phyloP scores from a whole-genome alignment of 352 stramenopile species.

The Pythium rishiriense region DNA sequence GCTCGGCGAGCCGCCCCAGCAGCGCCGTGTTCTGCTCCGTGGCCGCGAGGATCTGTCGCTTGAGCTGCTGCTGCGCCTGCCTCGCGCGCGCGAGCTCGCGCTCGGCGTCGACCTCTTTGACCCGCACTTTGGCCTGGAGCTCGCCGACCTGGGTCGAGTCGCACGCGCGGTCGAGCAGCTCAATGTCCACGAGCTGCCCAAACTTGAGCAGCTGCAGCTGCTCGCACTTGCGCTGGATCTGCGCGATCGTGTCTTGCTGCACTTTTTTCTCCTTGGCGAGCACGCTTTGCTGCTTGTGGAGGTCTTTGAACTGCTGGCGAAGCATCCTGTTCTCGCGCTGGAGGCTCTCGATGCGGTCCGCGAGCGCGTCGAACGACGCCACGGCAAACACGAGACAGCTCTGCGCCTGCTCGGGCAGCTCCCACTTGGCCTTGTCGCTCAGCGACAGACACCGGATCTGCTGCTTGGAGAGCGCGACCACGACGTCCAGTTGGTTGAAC shows the following conservation, averaged over 20 bases:
- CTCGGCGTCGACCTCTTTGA: conserved; percentile 76
- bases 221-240: conserved; percentile 64
- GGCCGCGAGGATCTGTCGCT: conserved; percentile 72
- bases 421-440: conserved; percentile 28
- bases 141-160: conserved; percentile 71
- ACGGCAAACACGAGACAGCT: conserved; percentile 77
- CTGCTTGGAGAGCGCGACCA: conserved; percentile 68
- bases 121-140: conserved; percentile 66
- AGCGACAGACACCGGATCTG: conserved; percentile 67
- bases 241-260: conserved; percentile 67
- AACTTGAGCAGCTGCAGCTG: conserved; percentile 87
- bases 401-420: conserved; percentile 48
- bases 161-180: conserved; percentile 87
- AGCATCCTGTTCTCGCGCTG: conserved; percentile 83
- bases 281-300: conserved; percentile 86
- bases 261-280: conserved; percentile 79
- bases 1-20: conserved; percentile 70
- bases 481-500: conserved; percentile 89
- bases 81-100: conserved; percentile 43
- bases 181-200: conserved; percentile 80
- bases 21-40: conserved; percentile 87
- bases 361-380: conserved; percentile 55
- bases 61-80: conserved; percentile 59
- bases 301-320: conserved; percentile 86
- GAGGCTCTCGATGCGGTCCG: conserved; percentile 76